Percentiles rank a stretch among this genome's conserved stretches.
phyloP scores from a whole-genome alignment of 345 rosid species.

The Raphanus raphanistrum region DNA sequence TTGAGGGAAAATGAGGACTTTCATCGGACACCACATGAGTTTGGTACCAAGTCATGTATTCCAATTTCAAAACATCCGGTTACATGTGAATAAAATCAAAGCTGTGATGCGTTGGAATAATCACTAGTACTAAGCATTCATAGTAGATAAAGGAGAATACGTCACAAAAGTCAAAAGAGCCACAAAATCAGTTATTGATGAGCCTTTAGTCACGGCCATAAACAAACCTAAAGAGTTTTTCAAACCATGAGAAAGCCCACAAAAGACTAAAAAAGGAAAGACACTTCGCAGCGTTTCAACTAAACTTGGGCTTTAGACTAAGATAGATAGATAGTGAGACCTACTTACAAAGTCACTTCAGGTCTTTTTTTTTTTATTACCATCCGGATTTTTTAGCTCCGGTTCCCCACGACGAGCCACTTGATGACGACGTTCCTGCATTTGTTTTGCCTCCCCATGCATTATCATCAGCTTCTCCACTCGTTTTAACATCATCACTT shows the following conservation, averaged over 20 bases:
- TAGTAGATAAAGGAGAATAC: not conserved
- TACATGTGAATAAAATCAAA: not conserved
- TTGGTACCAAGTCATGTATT: constrained; percentile 28
- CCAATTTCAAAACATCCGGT: no score
- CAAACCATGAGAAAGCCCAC: not conserved
- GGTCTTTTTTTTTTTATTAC: not conserved
- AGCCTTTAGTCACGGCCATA: not conserved
- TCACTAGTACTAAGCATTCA: not conserved
- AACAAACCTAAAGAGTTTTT: not conserved
- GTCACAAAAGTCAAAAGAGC: constrained; percentile 3
- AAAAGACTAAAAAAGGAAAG: not conserved
- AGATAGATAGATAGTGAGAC: constrained; percentile 12
- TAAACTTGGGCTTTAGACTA: not conserved
- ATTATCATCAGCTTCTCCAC: constrained; percentile 16
- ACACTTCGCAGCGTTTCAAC: constrained; percentile 3
- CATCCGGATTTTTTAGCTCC: constrained; percentile 19
- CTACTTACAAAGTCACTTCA: constrained; percentile 14
- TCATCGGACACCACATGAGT: constrained; percentile 15
- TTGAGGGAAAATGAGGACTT: not conserved
- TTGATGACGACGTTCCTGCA: constrained; percentile 11
- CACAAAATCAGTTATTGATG: constrained; percentile 1
- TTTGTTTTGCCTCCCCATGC: constrained; percentile 28
- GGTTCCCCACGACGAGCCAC: constrained; percentile 24
- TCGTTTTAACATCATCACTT: not conserved
- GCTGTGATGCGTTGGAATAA: not conserved